Percentiles rank a stretch among this genome's conserved stretches.
Conservation (phyloP, 768 basidiomycete genomes). For the Pisolithus marmoratus region DNA sequence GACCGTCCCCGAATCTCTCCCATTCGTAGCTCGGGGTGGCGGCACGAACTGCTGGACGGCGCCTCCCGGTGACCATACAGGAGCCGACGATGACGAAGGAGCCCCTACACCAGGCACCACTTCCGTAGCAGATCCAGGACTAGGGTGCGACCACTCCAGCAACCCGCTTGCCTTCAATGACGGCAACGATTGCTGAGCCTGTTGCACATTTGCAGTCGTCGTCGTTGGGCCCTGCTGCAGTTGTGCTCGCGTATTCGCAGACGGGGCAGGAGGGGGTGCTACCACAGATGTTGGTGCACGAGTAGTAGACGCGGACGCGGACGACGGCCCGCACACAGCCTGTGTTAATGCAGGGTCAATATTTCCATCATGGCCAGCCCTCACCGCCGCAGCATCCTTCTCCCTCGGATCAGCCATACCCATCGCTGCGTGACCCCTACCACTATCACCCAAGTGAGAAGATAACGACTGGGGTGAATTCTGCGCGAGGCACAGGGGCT, state of each 20-base stretch:
- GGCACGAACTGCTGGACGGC: constrained; percentile 16
- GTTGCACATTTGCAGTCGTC: constrained; percentile 18
- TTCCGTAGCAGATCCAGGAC: constrained; percentile 39
- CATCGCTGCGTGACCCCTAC: constrained; percentile 1
- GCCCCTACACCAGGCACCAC: constrained; percentile 4
- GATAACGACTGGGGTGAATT: no score
- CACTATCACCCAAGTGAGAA: no score
- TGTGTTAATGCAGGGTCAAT: constrained; percentile 26
- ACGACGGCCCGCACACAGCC: no score
- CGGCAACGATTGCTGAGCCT: constrained; percentile 46
- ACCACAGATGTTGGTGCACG: constrained; percentile 11
- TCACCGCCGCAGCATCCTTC: constrained; percentile 18
- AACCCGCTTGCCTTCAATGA: constrained; percentile 73
- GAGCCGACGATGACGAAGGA: constrained; percentile 6
- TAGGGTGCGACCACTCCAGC: constrained; percentile 48
- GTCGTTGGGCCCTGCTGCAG: not conserved
- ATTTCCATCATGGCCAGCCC: constrained; percentile 18
- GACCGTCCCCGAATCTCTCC: constrained; percentile 14
- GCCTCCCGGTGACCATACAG: constrained; percentile 16
- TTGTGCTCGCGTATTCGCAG: not conserved
- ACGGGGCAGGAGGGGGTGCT: constrained; percentile 7
- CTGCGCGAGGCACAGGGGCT: not conserved
- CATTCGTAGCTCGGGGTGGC: constrained; percentile 13
- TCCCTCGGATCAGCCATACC: constrained; percentile 19
- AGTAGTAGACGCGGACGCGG: constrained; percentile 19